Percentiles rank a stretch among this genome's conserved stretches.
phyloP scores from a whole-genome alignment of 2,329 filamentous ascomycete species.

The Escovopsis sp. region DNA sequence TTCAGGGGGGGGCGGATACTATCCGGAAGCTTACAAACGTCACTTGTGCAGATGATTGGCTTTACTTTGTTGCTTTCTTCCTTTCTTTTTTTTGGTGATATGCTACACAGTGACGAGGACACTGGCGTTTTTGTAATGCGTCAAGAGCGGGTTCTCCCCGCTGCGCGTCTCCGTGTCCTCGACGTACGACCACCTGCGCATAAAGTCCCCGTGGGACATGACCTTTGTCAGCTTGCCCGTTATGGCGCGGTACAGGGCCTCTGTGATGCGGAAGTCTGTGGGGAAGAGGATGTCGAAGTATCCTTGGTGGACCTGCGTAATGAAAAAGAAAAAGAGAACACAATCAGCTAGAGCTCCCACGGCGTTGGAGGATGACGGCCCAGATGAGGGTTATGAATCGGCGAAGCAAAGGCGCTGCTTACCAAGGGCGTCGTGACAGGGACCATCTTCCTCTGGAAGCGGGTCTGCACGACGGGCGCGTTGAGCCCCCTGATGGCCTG shows the following conservation, averaged over 20 bases:
- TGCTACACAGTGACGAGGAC: constrained; percentile 70
- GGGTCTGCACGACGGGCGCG: constrained; percentile 89
- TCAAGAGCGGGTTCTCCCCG: constrained; percentile 85
- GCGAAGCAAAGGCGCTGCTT: constrained; percentile 20
- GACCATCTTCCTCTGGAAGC: constrained; percentile 75
- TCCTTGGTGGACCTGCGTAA: constrained; percentile 72
- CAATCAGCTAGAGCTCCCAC: too few relatives aligned
- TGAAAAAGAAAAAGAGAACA: neutral
- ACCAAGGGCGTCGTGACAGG: constrained; percentile 84
- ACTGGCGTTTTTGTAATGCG: constrained; percentile 91
- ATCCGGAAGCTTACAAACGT: too few relatives aligned
- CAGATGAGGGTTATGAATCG: neutral
- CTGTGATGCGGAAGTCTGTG: constrained; percentile 82
- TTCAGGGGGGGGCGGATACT: too few relatives aligned
- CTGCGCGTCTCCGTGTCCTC: constrained; percentile 79
- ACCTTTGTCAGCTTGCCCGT: constrained; percentile 85
- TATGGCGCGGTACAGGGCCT: constrained; percentile 82
- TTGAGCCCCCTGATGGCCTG: constrained; percentile 75
- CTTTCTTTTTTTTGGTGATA: neutral
- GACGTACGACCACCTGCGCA: constrained; percentile 76
- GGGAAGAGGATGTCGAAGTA: constrained; percentile 99
- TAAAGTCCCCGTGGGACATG: constrained; percentile 77
- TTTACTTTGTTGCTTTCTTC: constrained; percentile 5
- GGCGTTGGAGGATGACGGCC: too few relatives aligned
- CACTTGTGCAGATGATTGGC: too few relatives aligned